phyloP scores from a whole-genome alignment of 306 rosid genomes.

The Fragaria iinumae region DNA sequence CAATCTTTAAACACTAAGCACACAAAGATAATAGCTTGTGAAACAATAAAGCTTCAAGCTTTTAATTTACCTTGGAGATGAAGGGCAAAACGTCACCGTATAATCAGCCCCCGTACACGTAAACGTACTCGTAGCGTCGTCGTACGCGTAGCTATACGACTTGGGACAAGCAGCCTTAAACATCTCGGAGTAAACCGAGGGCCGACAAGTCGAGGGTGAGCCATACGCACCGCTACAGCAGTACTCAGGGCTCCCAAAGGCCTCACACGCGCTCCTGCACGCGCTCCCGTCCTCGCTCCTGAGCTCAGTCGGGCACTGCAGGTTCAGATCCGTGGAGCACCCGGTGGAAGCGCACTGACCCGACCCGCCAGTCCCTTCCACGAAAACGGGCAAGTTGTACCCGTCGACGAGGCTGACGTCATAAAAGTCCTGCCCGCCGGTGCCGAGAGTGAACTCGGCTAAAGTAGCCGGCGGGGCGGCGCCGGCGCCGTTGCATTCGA shows the following conservation, averaged over 20 bases:
- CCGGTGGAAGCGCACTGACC: conserved; percentile 79
- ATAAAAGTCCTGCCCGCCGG: conserved; percentile 83
- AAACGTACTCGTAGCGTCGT: conserved; percentile 58
- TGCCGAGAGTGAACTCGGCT: conserved; percentile 91
- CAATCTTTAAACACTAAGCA: neutral
- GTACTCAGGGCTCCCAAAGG: conserved; percentile 83
- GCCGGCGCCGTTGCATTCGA: conserved; percentile 91
- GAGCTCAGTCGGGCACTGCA: conserved; percentile 74
- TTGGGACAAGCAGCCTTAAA: conserved; percentile 57
- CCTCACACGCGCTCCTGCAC: conserved; percentile 97
- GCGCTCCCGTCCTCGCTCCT: conserved; percentile 64
- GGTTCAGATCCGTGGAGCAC: conserved; percentile 77
- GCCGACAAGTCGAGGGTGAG: conserved; percentile 46
- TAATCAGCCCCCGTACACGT: conserved; percentile 61
- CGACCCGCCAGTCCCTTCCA: conserved; percentile 80
- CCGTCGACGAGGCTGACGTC: conserved; percentile 99
- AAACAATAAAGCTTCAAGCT: neutral
- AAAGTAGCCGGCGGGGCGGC: conserved; percentile 86
- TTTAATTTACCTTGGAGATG: conserved; percentile 50
- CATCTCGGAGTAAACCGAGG: conserved; percentile 63
- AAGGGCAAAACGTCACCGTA: conserved; percentile 60
- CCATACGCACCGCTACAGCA: conserved; percentile 68
- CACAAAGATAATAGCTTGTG: neutral
- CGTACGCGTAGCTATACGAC: conserved; percentile 62
- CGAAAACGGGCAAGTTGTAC: conserved; percentile 74